A percentile compares a stretch with the other conserved stretches of the same genome.
Evolutionary conservation across 1,284 basidiomycete genomes (phyloP).

Genomic region (Trametes polyzona): DNA sequence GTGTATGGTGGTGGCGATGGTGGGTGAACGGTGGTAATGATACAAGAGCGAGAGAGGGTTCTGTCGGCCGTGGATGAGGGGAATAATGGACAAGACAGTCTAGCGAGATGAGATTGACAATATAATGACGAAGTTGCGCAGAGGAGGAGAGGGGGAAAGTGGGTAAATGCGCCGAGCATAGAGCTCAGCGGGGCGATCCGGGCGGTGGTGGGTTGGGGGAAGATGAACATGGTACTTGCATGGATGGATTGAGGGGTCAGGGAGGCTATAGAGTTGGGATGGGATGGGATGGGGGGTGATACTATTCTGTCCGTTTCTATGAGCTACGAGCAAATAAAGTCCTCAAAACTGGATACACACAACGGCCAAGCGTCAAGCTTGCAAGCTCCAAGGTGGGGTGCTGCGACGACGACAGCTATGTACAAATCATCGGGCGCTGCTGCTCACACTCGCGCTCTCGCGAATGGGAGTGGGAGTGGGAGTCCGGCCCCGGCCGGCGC

Average conservation of each 20-base stretch:
- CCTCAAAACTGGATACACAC: constrained; percentile 6
- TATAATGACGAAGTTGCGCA: constrained; percentile 1
- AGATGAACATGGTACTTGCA: background rate
- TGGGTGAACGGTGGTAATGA: constrained; percentile 19
- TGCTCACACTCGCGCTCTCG: constrained; percentile 9
- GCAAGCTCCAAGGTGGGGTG: too few relatives aligned
- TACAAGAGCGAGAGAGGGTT: constrained; percentile 15
- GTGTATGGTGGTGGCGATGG: background rate
- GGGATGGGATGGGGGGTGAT: background rate
- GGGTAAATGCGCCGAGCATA: constrained; percentile 1
- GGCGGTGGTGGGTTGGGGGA: background rate
- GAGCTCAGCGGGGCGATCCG: background rate
- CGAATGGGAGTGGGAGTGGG: background rate
- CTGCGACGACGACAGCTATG: constrained; percentile 8
- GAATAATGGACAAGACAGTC: constrained; percentile 12
- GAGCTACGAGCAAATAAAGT: constrained; percentile 23
- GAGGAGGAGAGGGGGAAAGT: too few relatives aligned
- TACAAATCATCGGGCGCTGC: constrained; percentile 31
- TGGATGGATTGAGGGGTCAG: background rate
- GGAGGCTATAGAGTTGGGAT: constrained; percentile 4
- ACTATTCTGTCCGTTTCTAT: constrained; percentile 27
- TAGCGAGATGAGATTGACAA: constrained; percentile 7
- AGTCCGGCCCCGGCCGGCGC: constrained; percentile 14
- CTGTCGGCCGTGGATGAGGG: background rate
- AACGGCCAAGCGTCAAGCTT: too few relatives aligned